Evolutionary conservation across 805 yeast genomes (phyloP).

Genomic region (Ogataea parapolymorpha): DNA sequence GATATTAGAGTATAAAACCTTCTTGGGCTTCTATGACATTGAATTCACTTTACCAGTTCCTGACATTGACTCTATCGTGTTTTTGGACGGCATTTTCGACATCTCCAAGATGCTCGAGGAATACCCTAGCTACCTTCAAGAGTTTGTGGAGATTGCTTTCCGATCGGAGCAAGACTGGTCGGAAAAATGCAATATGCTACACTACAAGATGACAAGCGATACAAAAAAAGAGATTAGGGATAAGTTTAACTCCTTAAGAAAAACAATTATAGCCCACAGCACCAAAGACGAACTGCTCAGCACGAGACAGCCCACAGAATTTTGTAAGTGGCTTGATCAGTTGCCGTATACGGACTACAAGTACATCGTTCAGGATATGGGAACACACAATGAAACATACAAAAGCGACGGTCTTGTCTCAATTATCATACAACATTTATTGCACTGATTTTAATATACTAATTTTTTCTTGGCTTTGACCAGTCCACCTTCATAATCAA

Average conservation of each 20-base stretch:
- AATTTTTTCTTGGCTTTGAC: conserved; percentile 43
- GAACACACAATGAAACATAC: conserved; percentile 67
- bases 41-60: conserved; percentile 16
- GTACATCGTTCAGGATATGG: conserved; percentile 40
- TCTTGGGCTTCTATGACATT: conserved; percentile 8
- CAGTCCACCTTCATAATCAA: conserved; percentile 70
- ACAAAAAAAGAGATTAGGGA: background rate
- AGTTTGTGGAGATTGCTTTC: conserved; percentile 62
- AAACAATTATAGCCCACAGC: conserved; percentile 54
- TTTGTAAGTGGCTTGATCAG: conserved; percentile 35
- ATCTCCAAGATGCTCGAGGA: conserved; percentile 49
- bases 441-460: conserved; percentile 6
- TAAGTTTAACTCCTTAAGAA: conserved; percentile 9
- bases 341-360: conserved; percentile 13
- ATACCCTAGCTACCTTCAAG: conserved; percentile 51
- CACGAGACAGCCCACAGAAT: conserved; percentile 45
- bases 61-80: conserved; percentile 27
- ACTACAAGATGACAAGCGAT: conserved; percentile 5
- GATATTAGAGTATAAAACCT: conserved; percentile 31
- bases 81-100: conserved; percentile 73
- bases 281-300: conserved; percentile 59
- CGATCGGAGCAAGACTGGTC: conserved; percentile 16
- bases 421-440: conserved; percentile 9
- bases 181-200: conserved; percentile 17
- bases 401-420: conserved; percentile 34